phyloP scores from a whole-genome alignment of 1,139 yeast species.

The Pneumocystis carinii region DNA sequence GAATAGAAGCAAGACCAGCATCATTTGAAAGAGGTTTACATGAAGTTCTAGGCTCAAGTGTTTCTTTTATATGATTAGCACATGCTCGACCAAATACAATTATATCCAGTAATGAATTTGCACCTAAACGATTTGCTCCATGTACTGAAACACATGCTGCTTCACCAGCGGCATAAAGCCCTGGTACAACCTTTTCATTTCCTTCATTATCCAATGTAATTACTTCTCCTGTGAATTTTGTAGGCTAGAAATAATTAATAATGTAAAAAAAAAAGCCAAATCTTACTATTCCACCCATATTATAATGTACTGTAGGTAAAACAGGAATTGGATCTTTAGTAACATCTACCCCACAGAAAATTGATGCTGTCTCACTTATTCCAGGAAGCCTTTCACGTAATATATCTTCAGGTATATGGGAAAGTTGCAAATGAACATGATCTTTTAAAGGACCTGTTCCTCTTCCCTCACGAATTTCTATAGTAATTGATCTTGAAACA shows the following conservation, averaged over 20 bases:
- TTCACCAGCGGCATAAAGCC: constrained; percentile 95
- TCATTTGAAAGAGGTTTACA: constrained; percentile 67
- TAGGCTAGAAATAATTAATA: neutral
- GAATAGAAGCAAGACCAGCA: constrained; percentile 78
- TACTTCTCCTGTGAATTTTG: constrained; percentile 37
- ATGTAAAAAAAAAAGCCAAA: neutral
- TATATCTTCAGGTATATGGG: constrained; percentile 84
- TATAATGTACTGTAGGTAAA: constrained; percentile 95
- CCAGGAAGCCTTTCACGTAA: constrained; percentile 95
- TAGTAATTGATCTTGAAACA: constrained; percentile 92
- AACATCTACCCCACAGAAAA: constrained; percentile 98
- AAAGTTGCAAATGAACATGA: constrained; percentile 87
- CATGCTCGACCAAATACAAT: constrained; percentile 99
- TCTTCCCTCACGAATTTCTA: constrained; percentile 97
- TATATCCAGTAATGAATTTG: constrained; percentile 91
- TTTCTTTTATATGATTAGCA: constrained; percentile 75
- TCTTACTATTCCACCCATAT: constrained; percentile 83
- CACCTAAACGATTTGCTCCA: constrained; percentile 98
- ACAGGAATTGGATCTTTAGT: constrained; percentile 99
- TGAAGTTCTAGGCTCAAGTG: constrained; percentile 77
- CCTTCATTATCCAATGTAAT: constrained; percentile 74
- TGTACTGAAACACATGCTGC: constrained; percentile 98
- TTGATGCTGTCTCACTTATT: constrained; percentile 96
- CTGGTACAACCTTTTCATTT: constrained; percentile 82
- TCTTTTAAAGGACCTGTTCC: constrained; percentile 96